phyloP scores from a whole-genome alignment of 768 basidiomycete genomes.

The Dioszegia hungarica region DNA sequence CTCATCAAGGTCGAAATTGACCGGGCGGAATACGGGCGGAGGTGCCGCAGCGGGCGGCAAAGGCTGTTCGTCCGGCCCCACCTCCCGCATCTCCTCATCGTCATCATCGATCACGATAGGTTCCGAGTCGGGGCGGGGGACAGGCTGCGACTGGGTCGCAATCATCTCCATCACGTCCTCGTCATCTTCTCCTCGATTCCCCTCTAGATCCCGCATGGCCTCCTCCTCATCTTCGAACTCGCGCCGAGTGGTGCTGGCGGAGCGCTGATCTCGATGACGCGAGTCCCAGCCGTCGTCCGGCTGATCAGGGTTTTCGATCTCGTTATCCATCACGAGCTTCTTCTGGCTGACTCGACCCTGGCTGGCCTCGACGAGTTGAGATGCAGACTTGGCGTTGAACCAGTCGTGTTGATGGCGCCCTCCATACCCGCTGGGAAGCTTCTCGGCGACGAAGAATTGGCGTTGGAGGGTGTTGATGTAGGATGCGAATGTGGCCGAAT shows the following conservation, averaged over 20 bases:
- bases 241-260: background rate
- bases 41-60: conserved; percentile 3
- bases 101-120: conserved; percentile 11
- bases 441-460: conserved; percentile 56
- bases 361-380: conserved; percentile 57
- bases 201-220: conserved; percentile 35
- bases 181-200: conserved; percentile 11
- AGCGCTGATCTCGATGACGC: background rate
- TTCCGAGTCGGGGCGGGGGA: background rate
- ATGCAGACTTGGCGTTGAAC: conserved; percentile 89
- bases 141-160: conserved; percentile 35
- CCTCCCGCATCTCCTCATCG: conserved; percentile 26
- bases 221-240: conserved; percentile 56
- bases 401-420: conserved; percentile 42
- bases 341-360: conserved; percentile 33
- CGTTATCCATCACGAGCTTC: conserved; percentile 35
- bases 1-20: conserved; percentile 24
- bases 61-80: conserved; percentile 12
- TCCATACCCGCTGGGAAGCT: conserved; percentile 22
- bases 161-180: conserved; percentile 39
- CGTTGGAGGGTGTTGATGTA: conserved; percentile 84
- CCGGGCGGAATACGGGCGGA: conserved; percentile 37
- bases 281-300: conserved; percentile 7
- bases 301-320: conserved; percentile 17
- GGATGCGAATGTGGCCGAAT: conserved; percentile 80